Evolutionary conservation across 2,329 filamentous ascomycete genomes (phyloP).

Genomic region (Aspergillus quadrilineatus): DNA sequence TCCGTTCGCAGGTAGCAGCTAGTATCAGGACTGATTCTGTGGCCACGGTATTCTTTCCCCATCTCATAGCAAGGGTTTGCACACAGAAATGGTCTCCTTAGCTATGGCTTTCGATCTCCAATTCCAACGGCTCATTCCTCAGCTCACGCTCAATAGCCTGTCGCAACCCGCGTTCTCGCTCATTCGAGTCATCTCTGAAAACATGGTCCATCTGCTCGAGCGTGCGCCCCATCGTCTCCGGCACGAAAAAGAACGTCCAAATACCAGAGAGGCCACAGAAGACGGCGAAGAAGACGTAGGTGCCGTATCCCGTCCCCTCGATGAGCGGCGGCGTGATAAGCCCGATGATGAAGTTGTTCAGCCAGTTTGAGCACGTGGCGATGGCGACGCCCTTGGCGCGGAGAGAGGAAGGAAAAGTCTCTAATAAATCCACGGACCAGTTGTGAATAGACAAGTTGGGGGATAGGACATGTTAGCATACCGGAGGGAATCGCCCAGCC

Average conservation of each 20-base stretch:
- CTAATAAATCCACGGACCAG: conserved; percentile 38
- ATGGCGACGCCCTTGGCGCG: conserved; percentile 66
- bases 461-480: conserved; percentile 23
- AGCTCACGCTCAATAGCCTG: conserved; percentile 35
- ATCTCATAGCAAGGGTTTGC: too few relatives aligned
- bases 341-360: conserved; percentile 64
- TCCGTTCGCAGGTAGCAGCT: too few relatives aligned
- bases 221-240: conserved; percentile 58
- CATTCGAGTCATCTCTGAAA: conserved; percentile 40
- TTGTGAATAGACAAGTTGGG: conserved; percentile 25
- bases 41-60: too few relatives aligned
- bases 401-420: conserved; percentile 63
- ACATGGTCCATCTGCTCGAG: conserved; percentile 57
- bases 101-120: too few relatives aligned
- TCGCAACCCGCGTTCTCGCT: conserved; percentile 31
- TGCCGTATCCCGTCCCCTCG: conserved; percentile 53
- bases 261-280: conserved; percentile 52
- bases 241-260: conserved; percentile 56
- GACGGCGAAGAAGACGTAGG: conserved; percentile 60
- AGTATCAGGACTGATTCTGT: too few relatives aligned
- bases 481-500: conserved; percentile 45
- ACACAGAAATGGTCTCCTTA: too few relatives aligned
- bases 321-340: conserved; percentile 66
- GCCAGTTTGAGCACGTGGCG: conserved; percentile 63
- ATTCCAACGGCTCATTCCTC: conserved; percentile 10